phyloP scores from a whole-genome alignment of 306 rosid genomes.

The cucumber (Cucumis sativus) region Cucumber_9930_V3 NC_026658.2:7082501-7083000 shows the following conservation, averaged over 20 bases:
- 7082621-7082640: neutral
- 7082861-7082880: neutral
- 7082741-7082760: no score
- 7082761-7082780: no score
- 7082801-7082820: neutral
- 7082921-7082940: neutral
- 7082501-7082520: no score
- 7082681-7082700: no score
- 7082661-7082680: no score
- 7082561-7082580: neutral
- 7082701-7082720: no score
- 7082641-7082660: no score
- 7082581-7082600: neutral
- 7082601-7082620: neutral
- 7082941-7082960: neutral
- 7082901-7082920: neutral
- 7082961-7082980: neutral
- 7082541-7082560: neutral
- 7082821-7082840: neutral
- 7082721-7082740: no score
- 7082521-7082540: no score
- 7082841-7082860: neutral
- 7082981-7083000: neutral
- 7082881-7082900: neutral
- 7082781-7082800: neutral